A percentile compares a stretch with the other conserved stretches of the same genome.
These are phyloP conservation scores for Plasmodium falciparum DNA, from an alignment of 169 alveolate genomes.

Conservation along the genomic window DNA sequence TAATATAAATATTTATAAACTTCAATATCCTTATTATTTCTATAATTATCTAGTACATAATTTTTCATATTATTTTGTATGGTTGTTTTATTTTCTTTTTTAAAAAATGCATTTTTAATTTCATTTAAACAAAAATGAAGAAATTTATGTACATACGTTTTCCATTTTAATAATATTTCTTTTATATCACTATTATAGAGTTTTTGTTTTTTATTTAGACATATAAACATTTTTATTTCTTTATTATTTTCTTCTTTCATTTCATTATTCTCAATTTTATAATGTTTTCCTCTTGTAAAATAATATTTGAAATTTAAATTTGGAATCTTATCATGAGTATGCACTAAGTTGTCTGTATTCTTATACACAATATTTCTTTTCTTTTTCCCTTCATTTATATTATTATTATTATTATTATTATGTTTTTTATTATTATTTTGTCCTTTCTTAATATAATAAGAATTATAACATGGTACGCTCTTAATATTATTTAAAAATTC, in stretches of 20 bases:
- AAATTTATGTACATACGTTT: slow-evolving; percentile 22
- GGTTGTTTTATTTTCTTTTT: slow-evolving; percentile 7
- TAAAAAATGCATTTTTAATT: slow-evolving; percentile 62
- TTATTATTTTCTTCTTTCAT: slow-evolving; percentile 6
- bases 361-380: neutral
- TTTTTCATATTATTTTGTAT: neutral
- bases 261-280: slow-evolving; percentile 14
- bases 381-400: neutral
- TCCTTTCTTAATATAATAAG: neutral
- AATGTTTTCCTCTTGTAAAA: slow-evolving; percentile 66
- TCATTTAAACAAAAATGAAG: slow-evolving; percentile 48
- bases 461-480: slow-evolving; percentile 19
- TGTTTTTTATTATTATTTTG: neutral
- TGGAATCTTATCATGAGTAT: slow-evolving; percentile 16
- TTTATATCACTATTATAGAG: slow-evolving; percentile 18
- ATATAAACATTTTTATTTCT: slow-evolving; percentile 63
- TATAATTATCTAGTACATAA: neutral
- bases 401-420: slow-evolving; percentile 2
- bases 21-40: slow-evolving; percentile 4
- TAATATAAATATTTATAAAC: slow-evolving; percentile 29
- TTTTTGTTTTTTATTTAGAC: slow-evolving; percentile 46
- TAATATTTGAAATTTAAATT: slow-evolving; percentile 56
- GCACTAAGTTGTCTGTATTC: slow-evolving; percentile 23
- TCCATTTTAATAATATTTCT: slow-evolving; percentile 20
- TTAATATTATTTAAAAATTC: slow-evolving; percentile 41